A percentile compares a stretch with the other conserved stretches of the same genome.
Evolutionary conservation across 441 rosid genomes (phyloP).

Genomic region (Syzygium syzygioides): DNA sequence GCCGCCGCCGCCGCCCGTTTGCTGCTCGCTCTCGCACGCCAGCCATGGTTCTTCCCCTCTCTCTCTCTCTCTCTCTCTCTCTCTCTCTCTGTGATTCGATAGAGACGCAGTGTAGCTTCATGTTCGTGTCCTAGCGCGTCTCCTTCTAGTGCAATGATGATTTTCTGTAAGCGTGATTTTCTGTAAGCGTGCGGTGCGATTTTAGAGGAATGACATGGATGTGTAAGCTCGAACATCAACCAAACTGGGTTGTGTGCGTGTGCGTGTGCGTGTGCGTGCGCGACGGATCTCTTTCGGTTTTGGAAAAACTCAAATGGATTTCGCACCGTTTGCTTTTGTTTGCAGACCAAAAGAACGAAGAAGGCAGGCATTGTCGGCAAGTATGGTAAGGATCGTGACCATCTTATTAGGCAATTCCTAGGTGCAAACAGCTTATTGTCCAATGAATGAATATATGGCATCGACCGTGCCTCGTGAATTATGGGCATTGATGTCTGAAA

Average conservation of each 20-base stretch:
- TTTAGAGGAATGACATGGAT: not conserved
- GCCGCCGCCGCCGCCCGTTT: not conserved
- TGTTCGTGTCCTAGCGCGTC: not conserved
- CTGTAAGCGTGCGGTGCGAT: not conserved
- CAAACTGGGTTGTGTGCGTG: not conserved
- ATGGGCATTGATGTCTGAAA: not conserved
- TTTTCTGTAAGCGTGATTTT: not conserved
- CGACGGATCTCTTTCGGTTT: not conserved
- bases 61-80: not conserved
- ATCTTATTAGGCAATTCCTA: not conserved
- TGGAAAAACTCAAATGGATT: not conserved
- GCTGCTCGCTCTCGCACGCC: not conserved
- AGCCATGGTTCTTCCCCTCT: not conserved
- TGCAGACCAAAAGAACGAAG: constrained; percentile 1
- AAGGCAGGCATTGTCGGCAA: constrained; percentile 2
- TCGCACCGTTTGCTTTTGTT: not conserved
- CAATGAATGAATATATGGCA: not conserved
- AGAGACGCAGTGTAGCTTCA: not conserved
- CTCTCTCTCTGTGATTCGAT: not conserved
- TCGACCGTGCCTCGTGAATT: not conserved
- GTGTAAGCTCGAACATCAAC: not conserved
- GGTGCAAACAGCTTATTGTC: not conserved
- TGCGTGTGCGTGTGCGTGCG: not conserved
- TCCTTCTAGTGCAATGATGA: not conserved
- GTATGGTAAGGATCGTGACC: not conserved